Evolutionary conservation across 768 basidiomycete genomes (phyloP), one percentile per base, ranked within the genome.

Genomic region (Leccinum uliginosum): DNA sequence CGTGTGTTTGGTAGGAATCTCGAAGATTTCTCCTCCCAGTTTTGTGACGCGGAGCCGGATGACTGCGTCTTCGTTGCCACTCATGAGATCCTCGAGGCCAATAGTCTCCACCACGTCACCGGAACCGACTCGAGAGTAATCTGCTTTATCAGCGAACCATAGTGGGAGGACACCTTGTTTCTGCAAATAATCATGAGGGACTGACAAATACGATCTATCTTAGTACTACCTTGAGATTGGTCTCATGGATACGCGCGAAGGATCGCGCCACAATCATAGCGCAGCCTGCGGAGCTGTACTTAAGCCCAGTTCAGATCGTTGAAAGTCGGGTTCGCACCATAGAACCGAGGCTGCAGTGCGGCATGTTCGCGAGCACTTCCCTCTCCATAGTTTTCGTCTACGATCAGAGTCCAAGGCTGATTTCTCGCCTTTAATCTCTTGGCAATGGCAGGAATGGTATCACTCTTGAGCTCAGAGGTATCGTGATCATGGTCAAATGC

Each of bases 351-450:
- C 68, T 98, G 96, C 32, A 99, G 78, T 21, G 97, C 94, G 34
- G 97, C 97, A 71, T 99, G 97, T 73, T 99, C 97, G 54, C 97
- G 84, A 8, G 97, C 97, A 64, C 92, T 95, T 27, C 97, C 97
- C 72, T 99, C 97, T 2, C 97, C 97, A 68, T 98, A 96, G 68
- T 96, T 97, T 9, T 98, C 95, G 66, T 97, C 95, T 1, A 98
- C 96, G 32, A 99, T 75, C 47, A 98, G 72, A 56, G 94, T 87
- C 94, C 95, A 99, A 0, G 94, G 90, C 74, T 95, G 89, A 21
- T 78, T 76, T 54, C 87, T 80, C 21, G 85, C 78, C 71, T 92
- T 95, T 70, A 96, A 87, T 19, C 83, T 84, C 78, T 98, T 95
- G 43, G 94, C 95, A 3, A 97, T 79, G 55, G 83, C 82, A 8